Base-by-base conservation (phyloP, 2,329 filamentous ascomycete species). In the Colletotrichum sp. region DNA sequence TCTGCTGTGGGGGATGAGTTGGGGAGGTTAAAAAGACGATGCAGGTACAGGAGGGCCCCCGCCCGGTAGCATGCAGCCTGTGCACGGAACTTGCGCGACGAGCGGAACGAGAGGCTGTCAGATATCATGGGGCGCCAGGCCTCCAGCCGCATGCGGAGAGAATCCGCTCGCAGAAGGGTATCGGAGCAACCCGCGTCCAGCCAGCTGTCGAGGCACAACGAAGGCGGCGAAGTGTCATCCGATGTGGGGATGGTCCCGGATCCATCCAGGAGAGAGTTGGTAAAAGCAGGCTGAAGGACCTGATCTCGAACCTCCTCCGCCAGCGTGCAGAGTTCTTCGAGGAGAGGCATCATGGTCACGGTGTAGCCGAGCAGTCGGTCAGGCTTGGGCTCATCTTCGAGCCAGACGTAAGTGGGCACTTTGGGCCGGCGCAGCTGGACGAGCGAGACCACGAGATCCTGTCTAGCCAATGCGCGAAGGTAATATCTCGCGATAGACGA, bases 301-400 rank as follows among this genome's bases (percentile, higher is more conserved):
- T 59, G 66, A 3, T 69, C 65, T n/a, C 78, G 74, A n/a, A 82
- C 70, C n/a, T 81, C 81, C 59, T 80, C 81, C 13, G 82, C 82
- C 18, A 83, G 70, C 30, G 68, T 72, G 69, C 80, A 78, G 21
- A 83, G 78, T 36, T 83, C 81, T 28, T 78, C 75, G 1, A 83
- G 76, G 6, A 83, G 74, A 8, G 81, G 81, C 81, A 83, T 82
- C 24, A 83, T 69, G 13, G 81, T 80, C 4, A 74, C 59, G 2
- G 81, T 83, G 52, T 81, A 83, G 3, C 82, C 82, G 72, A 83
- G 82, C 62, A 83, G 79, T 10, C 82, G 81, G 68, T 83, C 82
- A 10, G 81, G 79, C 8, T 79, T 75, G 18, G 55, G 62, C 55
- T 79, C 72, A 10, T 80, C 79, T 24, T 82, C 79, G 1, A 83